A percentile compares a stretch with the other conserved stretches of the same genome.
phyloP scores from a whole-genome alignment of 768 basidiomycete genomes.

The Termitomyces heimii region DNA sequence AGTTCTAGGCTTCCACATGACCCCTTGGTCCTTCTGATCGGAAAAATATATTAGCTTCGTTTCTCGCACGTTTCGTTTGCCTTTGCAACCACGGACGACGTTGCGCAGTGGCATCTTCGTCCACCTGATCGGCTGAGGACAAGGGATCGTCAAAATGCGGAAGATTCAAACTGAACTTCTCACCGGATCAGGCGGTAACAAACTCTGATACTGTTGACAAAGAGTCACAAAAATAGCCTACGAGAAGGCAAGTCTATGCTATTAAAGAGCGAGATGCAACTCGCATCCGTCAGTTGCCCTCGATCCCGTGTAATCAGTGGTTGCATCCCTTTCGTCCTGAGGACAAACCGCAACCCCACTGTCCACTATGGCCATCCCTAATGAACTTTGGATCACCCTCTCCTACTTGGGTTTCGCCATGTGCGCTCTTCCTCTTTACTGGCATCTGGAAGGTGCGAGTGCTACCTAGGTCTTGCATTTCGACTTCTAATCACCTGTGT shows the following conservation, averaged over 20 bases:
- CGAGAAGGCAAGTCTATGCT: slow-evolving; percentile 30
- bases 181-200: slow-evolving; percentile 15
- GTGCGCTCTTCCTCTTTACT: slow-evolving; percentile 54
- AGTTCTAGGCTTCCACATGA: background rate
- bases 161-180: slow-evolving; percentile 8
- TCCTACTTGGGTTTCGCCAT: slow-evolving; percentile 56
- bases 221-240: slow-evolving; percentile 36
- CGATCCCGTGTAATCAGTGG: slow-evolving; percentile 24
- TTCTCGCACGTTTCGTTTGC: slow-evolving; percentile 1
- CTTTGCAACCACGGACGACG: background rate
- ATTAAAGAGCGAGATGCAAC: slow-evolving; percentile 30
- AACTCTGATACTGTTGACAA: slow-evolving; percentile 27
- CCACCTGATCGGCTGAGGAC: slow-evolving; percentile 20
- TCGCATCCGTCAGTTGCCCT: slow-evolving; percentile 25
- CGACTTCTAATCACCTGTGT: background rate
- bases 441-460: slow-evolving; percentile 56
- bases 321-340: slow-evolving; percentile 13
- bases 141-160: slow-evolving; percentile 30
- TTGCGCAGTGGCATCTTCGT: slow-evolving; percentile 8
- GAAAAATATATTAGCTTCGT: background rate
- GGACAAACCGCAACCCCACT: slow-evolving; percentile 9
- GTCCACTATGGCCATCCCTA: slow-evolving; percentile 27
- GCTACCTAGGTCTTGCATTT: background rate
- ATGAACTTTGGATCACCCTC: slow-evolving; percentile 39
- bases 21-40: slow-evolving; percentile 9